These are phyloP conservation scores for Claviceps spartinae DNA, from an alignment of 2,329 filamentous ascomycete genomes.

Conservation along the genomic window DNA sequence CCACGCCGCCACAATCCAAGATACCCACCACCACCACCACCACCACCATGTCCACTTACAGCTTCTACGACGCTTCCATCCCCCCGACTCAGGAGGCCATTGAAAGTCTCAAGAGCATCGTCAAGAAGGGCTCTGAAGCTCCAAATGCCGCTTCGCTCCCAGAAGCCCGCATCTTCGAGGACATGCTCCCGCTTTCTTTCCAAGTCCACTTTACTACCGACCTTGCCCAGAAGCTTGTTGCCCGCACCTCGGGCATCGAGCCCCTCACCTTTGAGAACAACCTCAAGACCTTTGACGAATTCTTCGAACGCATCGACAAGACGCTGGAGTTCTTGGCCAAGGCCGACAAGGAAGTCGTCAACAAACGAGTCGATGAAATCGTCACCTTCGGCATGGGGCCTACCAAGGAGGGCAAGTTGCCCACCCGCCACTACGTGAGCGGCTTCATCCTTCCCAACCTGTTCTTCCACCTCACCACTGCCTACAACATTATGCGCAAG, in stretches of 20 bases:
- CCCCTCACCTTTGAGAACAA: slow-evolving; percentile 15
- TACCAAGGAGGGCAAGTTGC: slow-evolving; percentile 13
- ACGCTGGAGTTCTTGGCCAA: slow-evolving; percentile 17
- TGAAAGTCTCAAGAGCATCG: slow-evolving; percentile 18
- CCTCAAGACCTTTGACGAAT: slow-evolving; percentile 20
- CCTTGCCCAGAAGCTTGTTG: slow-evolving; percentile 17
- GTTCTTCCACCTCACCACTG: slow-evolving; percentile 47
- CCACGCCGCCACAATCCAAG: neutral
- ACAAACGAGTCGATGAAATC: slow-evolving; percentile 15
- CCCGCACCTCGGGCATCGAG: slow-evolving; percentile 20
- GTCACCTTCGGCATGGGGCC: slow-evolving; percentile 20
- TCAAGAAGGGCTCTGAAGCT: slow-evolving; percentile 23
- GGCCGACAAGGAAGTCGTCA: slow-evolving; percentile 20
- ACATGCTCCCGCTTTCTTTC: slow-evolving; percentile 31
- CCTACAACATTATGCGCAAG: slow-evolving; percentile 47
- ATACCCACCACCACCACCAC: neutral
- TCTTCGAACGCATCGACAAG: slow-evolving; percentile 20
- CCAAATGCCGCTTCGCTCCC: slow-evolving; percentile 19
- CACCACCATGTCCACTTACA: slow-evolving; percentile 20
- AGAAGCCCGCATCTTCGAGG: slow-evolving; percentile 20
- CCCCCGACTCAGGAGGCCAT: slow-evolving; percentile 18
- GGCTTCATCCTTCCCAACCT: slow-evolving; percentile 43
- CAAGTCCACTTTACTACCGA: slow-evolving; percentile 24
- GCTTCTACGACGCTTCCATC: slow-evolving; percentile 29
- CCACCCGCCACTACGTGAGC: slow-evolving; percentile 27